Evolutionary conservation across 164 flowering plant genomes (phyloP).

Genomic region (Stephania yunnanensis): DNA sequence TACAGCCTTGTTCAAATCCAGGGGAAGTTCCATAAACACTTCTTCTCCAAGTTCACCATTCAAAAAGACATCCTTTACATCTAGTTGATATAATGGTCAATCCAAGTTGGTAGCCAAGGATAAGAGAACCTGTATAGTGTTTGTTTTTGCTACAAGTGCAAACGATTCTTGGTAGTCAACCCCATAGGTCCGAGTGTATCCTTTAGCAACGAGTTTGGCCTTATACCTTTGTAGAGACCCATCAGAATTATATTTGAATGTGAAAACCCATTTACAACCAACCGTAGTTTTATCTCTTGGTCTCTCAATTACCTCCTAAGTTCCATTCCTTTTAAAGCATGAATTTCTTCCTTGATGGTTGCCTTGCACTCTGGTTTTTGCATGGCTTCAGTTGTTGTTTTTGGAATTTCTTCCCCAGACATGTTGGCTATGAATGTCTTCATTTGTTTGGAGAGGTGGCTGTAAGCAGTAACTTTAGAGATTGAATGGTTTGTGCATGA

Average conservation of each 20-base stretch:
- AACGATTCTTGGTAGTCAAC: slow-evolving; percentile 4
- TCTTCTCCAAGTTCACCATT: not conserved
- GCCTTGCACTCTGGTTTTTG: not conserved
- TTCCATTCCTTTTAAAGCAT: not conserved
- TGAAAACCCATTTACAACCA: slow-evolving; percentile 5
- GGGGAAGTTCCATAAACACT: not conserved
- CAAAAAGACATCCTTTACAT: not conserved
- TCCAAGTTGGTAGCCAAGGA: not conserved
- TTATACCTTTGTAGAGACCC: not conserved
- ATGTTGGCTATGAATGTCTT: not conserved
- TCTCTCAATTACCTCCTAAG: not conserved
- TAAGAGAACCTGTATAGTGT: not conserved
- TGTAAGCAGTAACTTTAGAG: not conserved
- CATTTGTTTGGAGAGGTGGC: not conserved
- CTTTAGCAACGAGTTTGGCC: not conserved
- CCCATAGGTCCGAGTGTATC: not conserved
- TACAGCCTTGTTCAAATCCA: too few relatives aligned
- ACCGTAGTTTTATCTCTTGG: not conserved
- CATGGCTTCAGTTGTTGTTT: not conserved
- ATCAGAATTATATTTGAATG: not conserved
- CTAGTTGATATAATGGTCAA: not conserved
- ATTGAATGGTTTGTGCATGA: not conserved
- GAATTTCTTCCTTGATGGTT: not conserved
- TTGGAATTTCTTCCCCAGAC: not conserved
- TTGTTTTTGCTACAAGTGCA: not conserved